A percentile compares a stretch with the other conserved stretches of the same genome.
These are phyloP conservation scores for Suhomyces yuchorum DNA, from an alignment of 1,139 yeast species.

Conservation along the genomic window DNA sequence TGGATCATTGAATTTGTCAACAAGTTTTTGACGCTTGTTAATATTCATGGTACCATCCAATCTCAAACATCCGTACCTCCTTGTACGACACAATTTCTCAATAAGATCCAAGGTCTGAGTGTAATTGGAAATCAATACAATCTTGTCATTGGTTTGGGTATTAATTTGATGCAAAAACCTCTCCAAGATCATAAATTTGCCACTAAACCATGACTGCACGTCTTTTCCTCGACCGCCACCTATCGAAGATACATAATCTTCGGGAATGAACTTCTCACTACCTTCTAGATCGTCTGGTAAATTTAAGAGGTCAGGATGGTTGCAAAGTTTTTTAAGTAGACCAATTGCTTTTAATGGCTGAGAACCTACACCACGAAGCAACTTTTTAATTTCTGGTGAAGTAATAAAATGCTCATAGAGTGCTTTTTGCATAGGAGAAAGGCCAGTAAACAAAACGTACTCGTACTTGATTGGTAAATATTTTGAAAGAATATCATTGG, in stretches of 20 bases:
- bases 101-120: slow-evolving; percentile 92
- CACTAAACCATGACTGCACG: slow-evolving; percentile 61
- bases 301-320: slow-evolving; percentile 84
- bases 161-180: slow-evolving; percentile 78
- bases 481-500: slow-evolving; percentile 91
- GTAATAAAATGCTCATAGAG: slow-evolving; percentile 76
- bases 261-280: slow-evolving; percentile 65
- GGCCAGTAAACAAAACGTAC: slow-evolving; percentile 86
- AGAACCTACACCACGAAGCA: slow-evolving; percentile 70
- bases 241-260: slow-evolving; percentile 57
- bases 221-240: slow-evolving; percentile 49
- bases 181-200: slow-evolving; percentile 65
- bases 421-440: slow-evolving; percentile 74
- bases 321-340: slow-evolving; percentile 82
- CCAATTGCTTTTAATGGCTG: slow-evolving; percentile 94
- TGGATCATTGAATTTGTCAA: slow-evolving; percentile 89
- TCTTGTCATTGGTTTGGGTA: slow-evolving; percentile 86
- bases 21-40: slow-evolving; percentile 89
- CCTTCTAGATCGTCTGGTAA: slow-evolving; percentile 80
- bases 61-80: slow-evolving; percentile 76
- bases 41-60: slow-evolving; percentile 93
- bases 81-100: slow-evolving; percentile 77
- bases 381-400: slow-evolving; percentile 74
- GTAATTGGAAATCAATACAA: slow-evolving; percentile 90
- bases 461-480: slow-evolving; percentile 95